Percentiles rank a stretch among this genome's conserved stretches.
Evolutionary conservation across 805 yeast genomes (phyloP).

Genomic region (Ogataea ramenticola): DNA sequence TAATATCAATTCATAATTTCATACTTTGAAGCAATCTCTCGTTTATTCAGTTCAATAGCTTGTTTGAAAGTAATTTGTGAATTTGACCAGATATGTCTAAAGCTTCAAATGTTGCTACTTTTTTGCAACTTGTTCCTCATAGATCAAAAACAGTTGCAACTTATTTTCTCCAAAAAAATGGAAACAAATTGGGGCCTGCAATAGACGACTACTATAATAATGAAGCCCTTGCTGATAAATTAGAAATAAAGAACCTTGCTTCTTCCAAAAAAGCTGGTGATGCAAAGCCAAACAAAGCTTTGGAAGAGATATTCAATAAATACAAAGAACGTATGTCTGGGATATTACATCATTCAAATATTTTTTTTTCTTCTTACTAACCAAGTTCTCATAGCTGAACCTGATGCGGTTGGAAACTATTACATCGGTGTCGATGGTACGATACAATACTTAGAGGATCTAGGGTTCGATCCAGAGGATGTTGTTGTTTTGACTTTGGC

Average conservation of each 20-base stretch:
- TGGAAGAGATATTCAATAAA: conserved; percentile 27
- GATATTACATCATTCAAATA: not conserved
- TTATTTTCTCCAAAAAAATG: too few species aligned
- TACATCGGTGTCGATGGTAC: conserved; percentile 77
- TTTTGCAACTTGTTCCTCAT: too few species aligned
- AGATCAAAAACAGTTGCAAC: too few species aligned
- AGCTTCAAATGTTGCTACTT: too few species aligned
- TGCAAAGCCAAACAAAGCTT: not conserved
- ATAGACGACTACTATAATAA: conserved; percentile 18
- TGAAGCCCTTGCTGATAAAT: conserved; percentile 8
- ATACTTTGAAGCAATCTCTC: too few species aligned
- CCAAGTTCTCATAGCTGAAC: conserved; percentile 4
- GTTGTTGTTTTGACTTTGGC: conserved; percentile 63
- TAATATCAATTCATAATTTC: too few species aligned
- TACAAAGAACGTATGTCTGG: conserved; percentile 19
- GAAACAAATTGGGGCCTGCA: conserved; percentile 3
- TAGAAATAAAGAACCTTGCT: not conserved
- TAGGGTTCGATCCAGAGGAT: conserved; percentile 72
- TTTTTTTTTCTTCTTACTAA: not conserved
- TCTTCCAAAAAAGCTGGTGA: not conserved
- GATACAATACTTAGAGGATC: conserved; percentile 53
- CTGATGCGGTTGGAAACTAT: conserved; percentile 19
- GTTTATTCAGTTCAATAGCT: too few species aligned
- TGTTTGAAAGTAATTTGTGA: too few species aligned
- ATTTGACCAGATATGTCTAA: too few species aligned